These are phyloP conservation scores for Grosmannia penicillata DNA, from an alignment of 2,329 filamentous ascomycete genomes.

Conservation along the genomic window DNA sequence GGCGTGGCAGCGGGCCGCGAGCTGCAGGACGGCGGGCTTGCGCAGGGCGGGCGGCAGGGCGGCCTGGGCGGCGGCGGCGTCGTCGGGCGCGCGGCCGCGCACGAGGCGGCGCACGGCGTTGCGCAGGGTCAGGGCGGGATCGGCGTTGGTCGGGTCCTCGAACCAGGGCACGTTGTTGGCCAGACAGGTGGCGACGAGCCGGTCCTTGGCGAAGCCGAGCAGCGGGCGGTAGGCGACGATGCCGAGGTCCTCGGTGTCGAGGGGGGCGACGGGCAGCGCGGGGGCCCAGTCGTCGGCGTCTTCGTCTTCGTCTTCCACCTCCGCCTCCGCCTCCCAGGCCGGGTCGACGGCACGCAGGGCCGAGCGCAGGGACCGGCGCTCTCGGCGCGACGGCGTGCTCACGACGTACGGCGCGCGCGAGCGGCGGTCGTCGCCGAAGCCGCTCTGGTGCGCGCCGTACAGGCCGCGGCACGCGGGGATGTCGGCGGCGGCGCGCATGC, in stretches of 20 bases:
- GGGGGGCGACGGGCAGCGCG: slow-evolving; percentile 10
- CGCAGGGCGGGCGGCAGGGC: slow-evolving; percentile 56
- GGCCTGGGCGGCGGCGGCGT: too few species aligned
- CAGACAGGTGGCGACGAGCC: slow-evolving; percentile 61
- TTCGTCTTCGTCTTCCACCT: background rate
- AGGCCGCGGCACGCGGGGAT: slow-evolving; percentile 79
- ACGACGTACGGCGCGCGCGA: slow-evolving; percentile 21
- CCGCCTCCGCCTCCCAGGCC: slow-evolving; percentile 9
- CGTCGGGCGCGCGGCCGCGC: slow-evolving; percentile 32
- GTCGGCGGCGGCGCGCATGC: slow-evolving; percentile 47
- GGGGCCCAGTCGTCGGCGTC: background rate
- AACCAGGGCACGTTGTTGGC: slow-evolving; percentile 58
- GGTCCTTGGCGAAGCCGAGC: slow-evolving; percentile 54
- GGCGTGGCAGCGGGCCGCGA: slow-evolving; percentile 38
- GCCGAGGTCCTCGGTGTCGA: slow-evolving; percentile 45
- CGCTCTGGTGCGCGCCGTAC: slow-evolving; percentile 55
- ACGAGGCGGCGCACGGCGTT: slow-evolving; percentile 67
- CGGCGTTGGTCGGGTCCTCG: slow-evolving; percentile 71
- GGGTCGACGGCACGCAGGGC: slow-evolving; percentile 14
- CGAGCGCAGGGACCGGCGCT: slow-evolving; percentile 13
- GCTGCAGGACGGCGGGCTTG: slow-evolving; percentile 44
- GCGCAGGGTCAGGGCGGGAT: slow-evolving; percentile 60
- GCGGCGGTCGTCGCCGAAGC: slow-evolving; percentile 33
- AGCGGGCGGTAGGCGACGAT: slow-evolving; percentile 55
- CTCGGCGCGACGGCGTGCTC: slow-evolving; percentile 14